These are phyloP conservation scores for Phytophthora brassicae DNA, from an alignment of 352 stramenopile genomes.

Conservation along the genomic window DNA sequence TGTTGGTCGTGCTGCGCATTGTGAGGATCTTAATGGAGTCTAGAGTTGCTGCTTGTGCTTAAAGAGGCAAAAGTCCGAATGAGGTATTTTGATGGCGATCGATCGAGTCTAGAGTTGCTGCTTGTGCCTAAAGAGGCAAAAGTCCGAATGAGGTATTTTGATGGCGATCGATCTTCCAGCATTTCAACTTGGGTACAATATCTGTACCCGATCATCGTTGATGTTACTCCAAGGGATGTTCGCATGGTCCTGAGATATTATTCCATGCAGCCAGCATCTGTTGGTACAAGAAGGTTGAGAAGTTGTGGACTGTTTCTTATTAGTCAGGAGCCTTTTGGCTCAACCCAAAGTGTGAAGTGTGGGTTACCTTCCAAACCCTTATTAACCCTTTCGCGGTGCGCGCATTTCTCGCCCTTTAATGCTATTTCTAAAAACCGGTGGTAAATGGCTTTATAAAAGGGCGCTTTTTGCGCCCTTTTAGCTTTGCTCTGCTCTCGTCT, in stretches of 20 bases:
- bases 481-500: not conserved
- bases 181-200: no score
- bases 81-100: no score
- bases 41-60: conserved; percentile 9
- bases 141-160: conserved; percentile 20
- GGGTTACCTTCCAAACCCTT: no score
- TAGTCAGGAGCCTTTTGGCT: no score
- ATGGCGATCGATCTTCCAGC: no score
- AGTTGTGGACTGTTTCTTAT: no score
- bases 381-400: not conserved
- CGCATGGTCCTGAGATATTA: no score
- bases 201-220: no score
- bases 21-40: not conserved
- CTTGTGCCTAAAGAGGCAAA: conserved; percentile 11
- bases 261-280: no score
- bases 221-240: no score
- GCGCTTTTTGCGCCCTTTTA: not conserved
- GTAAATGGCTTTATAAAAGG: not conserved
- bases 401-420: not conserved
- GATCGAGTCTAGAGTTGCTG: not conserved
- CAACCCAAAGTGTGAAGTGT: no score
- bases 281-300: no score
- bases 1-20: conserved; percentile 19
- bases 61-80: conserved; percentile 15
- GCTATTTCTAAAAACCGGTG: not conserved